Evolutionary conservation across 176 grass and related monocot species (phyloP).

Genomic region (Puya raimondii): DNA sequence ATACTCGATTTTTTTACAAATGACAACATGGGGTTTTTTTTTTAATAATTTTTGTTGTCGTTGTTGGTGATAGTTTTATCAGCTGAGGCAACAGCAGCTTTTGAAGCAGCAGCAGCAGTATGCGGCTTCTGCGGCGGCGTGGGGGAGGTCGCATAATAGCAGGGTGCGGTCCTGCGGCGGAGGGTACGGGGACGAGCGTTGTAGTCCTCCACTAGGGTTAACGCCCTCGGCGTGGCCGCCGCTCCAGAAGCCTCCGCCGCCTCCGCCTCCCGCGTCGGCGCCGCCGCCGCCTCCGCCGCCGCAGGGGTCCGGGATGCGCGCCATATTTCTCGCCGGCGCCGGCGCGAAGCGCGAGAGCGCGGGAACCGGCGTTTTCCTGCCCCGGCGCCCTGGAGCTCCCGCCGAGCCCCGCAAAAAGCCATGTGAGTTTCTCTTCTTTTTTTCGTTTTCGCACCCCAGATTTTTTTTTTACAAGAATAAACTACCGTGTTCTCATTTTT

Average conservation of each 20-base stretch:
- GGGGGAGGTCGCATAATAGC: slow-evolving; percentile 4
- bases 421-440: background rate
- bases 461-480: no score
- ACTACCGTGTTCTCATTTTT: no score
- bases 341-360: slow-evolving; percentile 15
- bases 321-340: slow-evolving; percentile 16
- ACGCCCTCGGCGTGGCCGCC: background rate
- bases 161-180: no score
- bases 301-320: slow-evolving; percentile 10
- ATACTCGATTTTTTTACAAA: background rate
- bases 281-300: background rate
- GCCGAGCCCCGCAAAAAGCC: slow-evolving; percentile 10
- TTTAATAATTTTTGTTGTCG: background rate
- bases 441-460: no score
- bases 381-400: slow-evolving; percentile 1
- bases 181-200: no score
- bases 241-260: background rate
- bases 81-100: slow-evolving; percentile 19
- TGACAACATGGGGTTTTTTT: no score
- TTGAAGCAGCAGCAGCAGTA: slow-evolving; percentile 21
- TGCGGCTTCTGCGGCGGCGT: background rate
- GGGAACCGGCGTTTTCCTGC: slow-evolving; percentile 35
- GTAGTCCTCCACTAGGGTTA: background rate
- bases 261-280: background rate
- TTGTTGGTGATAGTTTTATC: slow-evolving; percentile 15